Evolutionary conservation across 441 rosid genomes (phyloP).

Genomic region (Mallotus repandus): DNA sequence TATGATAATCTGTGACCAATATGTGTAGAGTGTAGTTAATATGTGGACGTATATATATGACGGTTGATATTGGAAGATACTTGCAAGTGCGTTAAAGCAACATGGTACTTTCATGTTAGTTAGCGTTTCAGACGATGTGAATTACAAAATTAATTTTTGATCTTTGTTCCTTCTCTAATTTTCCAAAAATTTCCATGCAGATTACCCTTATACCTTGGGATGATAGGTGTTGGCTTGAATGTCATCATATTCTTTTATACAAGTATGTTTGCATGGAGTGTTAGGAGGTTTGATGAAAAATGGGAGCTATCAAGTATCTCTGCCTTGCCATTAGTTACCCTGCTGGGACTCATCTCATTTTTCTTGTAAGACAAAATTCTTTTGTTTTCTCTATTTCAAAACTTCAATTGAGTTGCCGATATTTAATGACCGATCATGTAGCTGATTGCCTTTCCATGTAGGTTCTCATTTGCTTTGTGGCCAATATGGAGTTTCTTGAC

Average conservation of each 20-base stretch:
- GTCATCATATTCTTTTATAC: constrained; percentile 72
- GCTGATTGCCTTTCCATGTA: constrained; percentile 34
- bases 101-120: not conserved
- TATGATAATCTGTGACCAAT: constrained; percentile 3
- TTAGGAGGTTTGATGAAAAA: constrained; percentile 86
- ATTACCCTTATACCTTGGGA: constrained; percentile 81
- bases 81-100: not conserved
- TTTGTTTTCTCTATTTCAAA: constrained; percentile 17
- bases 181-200: constrained; percentile 39
- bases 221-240: constrained; percentile 69
- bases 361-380: constrained; percentile 61
- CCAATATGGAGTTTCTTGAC: constrained; percentile 97
- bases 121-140: constrained; percentile 8
- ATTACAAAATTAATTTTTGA: not conserved
- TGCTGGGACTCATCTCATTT: constrained; percentile 81
- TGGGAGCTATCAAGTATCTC: constrained; percentile 77
- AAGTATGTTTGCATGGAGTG: constrained; percentile 73
- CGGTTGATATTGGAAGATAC: not conserved
- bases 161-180: constrained; percentile 13
- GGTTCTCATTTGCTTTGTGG: constrained; percentile 87
- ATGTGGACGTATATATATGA: constrained; percentile 3
- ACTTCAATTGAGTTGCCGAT: constrained; percentile 13
- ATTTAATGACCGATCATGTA: constrained; percentile 16
- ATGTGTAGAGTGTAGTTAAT: not conserved
- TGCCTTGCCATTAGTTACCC: constrained; percentile 79